Base-by-base conservation (phyloP, 352 stramenopile genomes). In the Globisporangium abappressorium region DNA sequence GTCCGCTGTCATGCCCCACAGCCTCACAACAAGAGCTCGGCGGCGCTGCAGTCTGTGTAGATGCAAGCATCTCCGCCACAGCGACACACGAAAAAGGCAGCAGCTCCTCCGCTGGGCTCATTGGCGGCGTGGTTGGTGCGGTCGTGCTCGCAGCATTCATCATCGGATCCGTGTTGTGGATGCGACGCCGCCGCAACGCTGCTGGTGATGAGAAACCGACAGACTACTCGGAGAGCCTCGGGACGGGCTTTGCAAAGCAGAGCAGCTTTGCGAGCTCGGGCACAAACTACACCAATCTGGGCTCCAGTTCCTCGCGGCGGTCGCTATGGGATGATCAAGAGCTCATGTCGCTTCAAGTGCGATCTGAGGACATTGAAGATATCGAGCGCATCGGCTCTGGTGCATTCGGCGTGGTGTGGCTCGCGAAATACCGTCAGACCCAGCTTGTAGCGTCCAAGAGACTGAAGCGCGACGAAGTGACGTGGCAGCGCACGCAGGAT, bases 271-370 rank as follows among this genome's bases (percentile, higher is more conserved):
- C 24, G 15, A 41, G 34, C 5, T 54, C 43, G 12, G 43, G 41
- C 4, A 49, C 26, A 20, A 66, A 66, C 46, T 58, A 66, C 60
- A 58, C 46, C 20, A 66, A 66, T 30, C 28, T 66, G 26, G 60
- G 63, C n/a, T 62, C 47, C 20, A 49, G 56, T n/a, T 62, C 7
- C n/a, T 36, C 59, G 11, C 34, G 66, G 8, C 66, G 61, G 28
- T 82, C 79, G 0, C 43, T 88, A 4, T 87, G 80, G 80, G 79
- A 82, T 49, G 82, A 90, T 49, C 70, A 85, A 15, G 78, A 85
- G 11, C 74, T 90, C 65, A 36, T 85, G 15, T 80, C 78, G 4
- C 53, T 78, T 15, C 78, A 87, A 24, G 76, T 90, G 1, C 74
- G 73, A 11, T 72, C 57, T 12, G 79, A 89, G 34, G 77, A 80